These are phyloP conservation scores for Stephania cephalantha DNA, from an alignment of 164 flowering plant species.

Conservation along the genomic window DNA sequence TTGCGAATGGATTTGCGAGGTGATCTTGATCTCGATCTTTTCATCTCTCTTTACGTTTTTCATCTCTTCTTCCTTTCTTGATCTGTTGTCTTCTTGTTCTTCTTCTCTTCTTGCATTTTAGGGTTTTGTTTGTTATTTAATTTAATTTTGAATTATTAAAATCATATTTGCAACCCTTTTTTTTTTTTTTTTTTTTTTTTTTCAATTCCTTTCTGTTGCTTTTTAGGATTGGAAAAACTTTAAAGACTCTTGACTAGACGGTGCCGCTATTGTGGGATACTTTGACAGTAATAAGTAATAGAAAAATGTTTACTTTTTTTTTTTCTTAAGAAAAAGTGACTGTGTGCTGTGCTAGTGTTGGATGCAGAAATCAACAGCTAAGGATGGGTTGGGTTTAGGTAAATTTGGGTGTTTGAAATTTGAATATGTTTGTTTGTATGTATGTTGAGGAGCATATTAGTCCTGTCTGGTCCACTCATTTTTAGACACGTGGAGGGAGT, in stretches of 20 bases:
- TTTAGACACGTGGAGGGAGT: neutral
- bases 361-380: neutral
- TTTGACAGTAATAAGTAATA: no score
- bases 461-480: neutral
- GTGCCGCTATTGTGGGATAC: no score
- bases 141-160: neutral
- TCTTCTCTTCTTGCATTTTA: neutral
- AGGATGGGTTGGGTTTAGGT: neutral
- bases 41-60: neutral
- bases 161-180: no score
- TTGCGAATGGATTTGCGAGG: no score
- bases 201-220: neutral
- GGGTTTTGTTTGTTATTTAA: constrained; percentile 2
- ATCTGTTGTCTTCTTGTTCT: neutral
- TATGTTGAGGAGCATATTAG: no score
- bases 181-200: neutral
- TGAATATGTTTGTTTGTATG: neutral
- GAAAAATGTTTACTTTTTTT: no score
- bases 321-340: neutral
- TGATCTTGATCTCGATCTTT: neutral
- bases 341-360: neutral
- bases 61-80: neutral
- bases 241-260: no score
- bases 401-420: neutral
- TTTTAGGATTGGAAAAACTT: no score